Base-by-base conservation (phyloP, 108 stramenopile genomes). In the Poteriospumella lacustris region DNA sequence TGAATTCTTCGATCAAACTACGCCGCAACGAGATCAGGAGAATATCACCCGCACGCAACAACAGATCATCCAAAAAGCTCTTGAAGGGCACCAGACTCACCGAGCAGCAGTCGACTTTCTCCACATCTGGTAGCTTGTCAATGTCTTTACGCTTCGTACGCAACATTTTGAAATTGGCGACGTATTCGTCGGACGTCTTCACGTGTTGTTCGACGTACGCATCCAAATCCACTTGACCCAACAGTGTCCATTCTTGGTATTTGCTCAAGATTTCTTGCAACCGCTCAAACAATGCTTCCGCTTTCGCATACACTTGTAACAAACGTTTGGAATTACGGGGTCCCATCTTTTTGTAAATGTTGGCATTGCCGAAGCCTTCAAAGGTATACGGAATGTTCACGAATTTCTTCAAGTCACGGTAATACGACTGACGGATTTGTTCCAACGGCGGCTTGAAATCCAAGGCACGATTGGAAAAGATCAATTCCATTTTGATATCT, bases 391-490 rank as follows among this genome's bases (percentile, higher is more conserved):
- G 86, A 33, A 85, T 82, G 34, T 59, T 43, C 26, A 88, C 86
- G 41, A 87, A 87, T 67, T 87, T 88, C 43, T 85, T 87, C 75
- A 86, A 80, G 56, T 87, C 87, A 15, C 82, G 72, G 77, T 87
- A 89, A 78, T 90, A 90, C 34, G 79, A 29, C 59, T 84, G 42
- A 0, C 88, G 72, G 33, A 89, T 58, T 75, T 89, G 84, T 60
- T 90, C 88, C 38, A 90, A 76, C 1, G 88, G 80, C 0, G 89
- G 89, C 68, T 68, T 79, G 80, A 89, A 85, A 42, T 79, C 80
- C 0, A 84, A 76, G 2, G 77, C n/a, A 0, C 67, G 44, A 0
- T 44, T 68, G 28, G 68, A 19, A 44, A 88, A 83, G 1, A 52
- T 44, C 0, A 90, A 43, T 68, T 90, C 89, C 38, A 64, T 52